A percentile compares a stretch with the other conserved stretches of the same genome.
phyloP scores from a whole-genome alignment of 2,329 filamentous ascomycete species.

The Ampelomyces quisqualis region DNA sequence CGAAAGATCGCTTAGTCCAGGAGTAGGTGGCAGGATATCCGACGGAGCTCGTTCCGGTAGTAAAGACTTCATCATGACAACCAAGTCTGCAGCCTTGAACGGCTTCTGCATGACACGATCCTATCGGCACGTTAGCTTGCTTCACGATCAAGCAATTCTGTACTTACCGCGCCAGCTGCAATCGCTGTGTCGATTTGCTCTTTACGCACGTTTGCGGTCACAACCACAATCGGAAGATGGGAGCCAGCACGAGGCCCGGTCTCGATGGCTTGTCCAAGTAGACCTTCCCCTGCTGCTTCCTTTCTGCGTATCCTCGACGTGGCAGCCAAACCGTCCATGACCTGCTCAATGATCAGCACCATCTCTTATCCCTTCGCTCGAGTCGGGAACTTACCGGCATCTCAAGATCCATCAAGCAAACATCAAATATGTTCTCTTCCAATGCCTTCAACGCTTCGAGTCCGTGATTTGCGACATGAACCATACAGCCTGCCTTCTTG shows the following conservation, averaged over 20 bases:
- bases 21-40: slow-evolving; percentile 19
- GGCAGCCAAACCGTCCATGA: slow-evolving; percentile 49
- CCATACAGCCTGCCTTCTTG: slow-evolving; percentile 34
- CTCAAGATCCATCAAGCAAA: slow-evolving; percentile 53
- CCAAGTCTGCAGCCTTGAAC: slow-evolving; percentile 39
- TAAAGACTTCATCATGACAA: slow-evolving; percentile 39
- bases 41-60: slow-evolving; percentile 25
- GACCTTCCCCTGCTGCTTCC: slow-evolving; percentile 41
- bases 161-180: slow-evolving; percentile 36
- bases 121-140: slow-evolving; percentile 11
- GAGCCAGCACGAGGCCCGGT: slow-evolving; percentile 23
- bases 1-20: slow-evolving; percentile 9
- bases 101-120: slow-evolving; percentile 43
- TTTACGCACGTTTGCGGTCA: slow-evolving; percentile 42
- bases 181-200: slow-evolving; percentile 41
- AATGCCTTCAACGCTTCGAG: slow-evolving; percentile 39
- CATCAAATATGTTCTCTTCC: slow-evolving; percentile 32
- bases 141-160: background rate
- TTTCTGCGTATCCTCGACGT: slow-evolving; percentile 53
- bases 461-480: slow-evolving; percentile 41
- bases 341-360: background rate
- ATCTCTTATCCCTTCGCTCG: too few relatives aligned
- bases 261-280: slow-evolving; percentile 14
- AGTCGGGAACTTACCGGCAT: slow-evolving; percentile 49
- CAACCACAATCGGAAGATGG: slow-evolving; percentile 40